Conservation (phyloP, 2,329 filamentous ascomycete species). For the Phaeosphaeriaceae sp. region DNA sequence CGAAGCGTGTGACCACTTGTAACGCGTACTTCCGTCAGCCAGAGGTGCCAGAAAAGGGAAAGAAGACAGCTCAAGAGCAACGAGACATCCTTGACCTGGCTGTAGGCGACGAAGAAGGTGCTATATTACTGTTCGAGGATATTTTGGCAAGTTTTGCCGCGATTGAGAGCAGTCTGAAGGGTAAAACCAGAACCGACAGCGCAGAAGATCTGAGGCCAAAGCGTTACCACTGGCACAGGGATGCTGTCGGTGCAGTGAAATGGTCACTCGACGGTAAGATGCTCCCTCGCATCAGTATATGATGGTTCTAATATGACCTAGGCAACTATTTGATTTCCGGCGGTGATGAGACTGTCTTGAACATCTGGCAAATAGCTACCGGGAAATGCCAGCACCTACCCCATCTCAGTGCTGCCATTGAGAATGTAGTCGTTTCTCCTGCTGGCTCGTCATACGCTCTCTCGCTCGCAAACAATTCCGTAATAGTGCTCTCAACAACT, state of each 20-base stretch:
- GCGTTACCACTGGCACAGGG: constrained; percentile 90
- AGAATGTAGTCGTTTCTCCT: constrained; percentile 82
- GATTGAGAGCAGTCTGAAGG: constrained; percentile 50
- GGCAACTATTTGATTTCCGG: constrained; percentile 95
- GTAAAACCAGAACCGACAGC: constrained; percentile 26
- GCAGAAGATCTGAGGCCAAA: constrained; percentile 60
- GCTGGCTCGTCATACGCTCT: constrained; percentile 82
- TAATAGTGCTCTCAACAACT: constrained; percentile 87
- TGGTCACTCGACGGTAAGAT: constrained; percentile 87
- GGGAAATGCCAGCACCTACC: constrained; percentile 82
- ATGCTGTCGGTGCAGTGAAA: constrained; percentile 81
- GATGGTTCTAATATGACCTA: constrained; percentile 43
- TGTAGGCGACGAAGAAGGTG: constrained; percentile 77
- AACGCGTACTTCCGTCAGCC: constrained; percentile 56
- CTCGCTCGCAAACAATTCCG: constrained; percentile 88
- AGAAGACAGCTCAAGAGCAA: constrained; percentile 40
- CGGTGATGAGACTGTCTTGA: constrained; percentile 85
- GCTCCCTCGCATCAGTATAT: constrained; percentile 7
- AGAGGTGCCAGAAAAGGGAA: constrained; percentile 53
- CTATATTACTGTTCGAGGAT: constrained; percentile 83
- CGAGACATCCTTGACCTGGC: constrained; percentile 71
- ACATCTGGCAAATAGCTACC: constrained; percentile 93
- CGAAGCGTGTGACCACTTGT: constrained; percentile 63
- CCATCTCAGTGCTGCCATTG: constrained; percentile 85
- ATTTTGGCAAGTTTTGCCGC: constrained; percentile 64